Conservation (phyloP, 164 flowering plant species). For the Stephania japonica region DNA sequence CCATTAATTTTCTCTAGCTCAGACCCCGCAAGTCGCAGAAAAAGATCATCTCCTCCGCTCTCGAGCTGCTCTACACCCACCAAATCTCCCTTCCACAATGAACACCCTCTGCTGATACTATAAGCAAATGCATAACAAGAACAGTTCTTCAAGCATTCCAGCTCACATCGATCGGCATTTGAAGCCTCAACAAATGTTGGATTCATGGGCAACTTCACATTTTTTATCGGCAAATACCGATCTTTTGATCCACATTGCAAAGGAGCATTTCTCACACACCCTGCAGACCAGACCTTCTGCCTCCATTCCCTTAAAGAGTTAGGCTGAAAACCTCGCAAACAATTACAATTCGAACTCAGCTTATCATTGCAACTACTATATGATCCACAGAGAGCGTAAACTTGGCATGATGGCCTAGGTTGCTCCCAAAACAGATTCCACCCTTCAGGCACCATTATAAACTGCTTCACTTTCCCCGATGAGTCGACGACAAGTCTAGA, state of each 20-base stretch:
- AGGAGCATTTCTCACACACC: constrained; percentile 13
- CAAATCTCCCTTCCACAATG: constrained; percentile 11
- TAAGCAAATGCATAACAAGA: constrained; percentile 29
- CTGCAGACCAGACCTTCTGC: constrained; percentile 18
- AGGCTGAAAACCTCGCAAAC: constrained; percentile 15
- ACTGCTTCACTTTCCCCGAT: not conserved
- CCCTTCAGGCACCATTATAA: not conserved
- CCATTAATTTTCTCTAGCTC: not conserved
- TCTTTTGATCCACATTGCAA: constrained; percentile 12
- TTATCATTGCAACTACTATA: constrained; percentile 11
- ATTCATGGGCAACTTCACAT: constrained; percentile 24
- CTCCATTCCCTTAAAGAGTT: constrained; percentile 9
- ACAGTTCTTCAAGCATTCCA: constrained; percentile 27
- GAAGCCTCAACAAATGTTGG: not conserved
- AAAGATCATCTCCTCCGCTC: constrained; percentile 10
- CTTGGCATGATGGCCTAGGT: not conserved
- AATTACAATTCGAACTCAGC: constrained; percentile 6
- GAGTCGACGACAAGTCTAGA: not conserved
- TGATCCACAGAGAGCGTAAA: constrained; percentile 15
- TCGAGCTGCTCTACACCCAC: not conserved
- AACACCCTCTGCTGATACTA: constrained; percentile 10
- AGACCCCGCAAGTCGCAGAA: constrained; percentile 1
- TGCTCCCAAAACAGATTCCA: not conserved
- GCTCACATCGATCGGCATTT: constrained; percentile 9
- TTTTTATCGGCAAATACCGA: constrained; percentile 15